Percentiles rank a stretch among this genome's conserved stretches.
Evolutionary conservation across 2,329 filamentous ascomycete species (phyloP).

Genomic region (Monascus ruber): DNA sequence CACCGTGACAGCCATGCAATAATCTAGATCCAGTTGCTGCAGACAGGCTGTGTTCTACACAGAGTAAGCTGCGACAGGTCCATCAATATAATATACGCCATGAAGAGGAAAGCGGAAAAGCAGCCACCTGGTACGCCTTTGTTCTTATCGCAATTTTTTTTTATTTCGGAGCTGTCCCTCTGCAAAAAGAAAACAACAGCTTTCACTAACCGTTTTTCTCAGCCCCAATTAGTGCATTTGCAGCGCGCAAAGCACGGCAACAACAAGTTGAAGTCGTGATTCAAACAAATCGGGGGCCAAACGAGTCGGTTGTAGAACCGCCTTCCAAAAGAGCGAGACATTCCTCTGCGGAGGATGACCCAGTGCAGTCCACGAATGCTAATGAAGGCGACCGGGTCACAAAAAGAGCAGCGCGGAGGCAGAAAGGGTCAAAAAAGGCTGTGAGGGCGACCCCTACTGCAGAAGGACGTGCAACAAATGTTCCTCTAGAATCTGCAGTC

Average conservation of each 20-base stretch:
- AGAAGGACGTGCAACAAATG: no score
- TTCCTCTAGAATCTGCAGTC: no score
- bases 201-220: constrained; percentile 6
- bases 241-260: constrained; percentile 31
- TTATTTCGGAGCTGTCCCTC: neutral
- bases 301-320: constrained; percentile 16
- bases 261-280: constrained; percentile 17
- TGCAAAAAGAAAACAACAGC: neutral
- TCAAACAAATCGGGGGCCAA: constrained; percentile 9
- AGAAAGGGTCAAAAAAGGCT: constrained; percentile 5
- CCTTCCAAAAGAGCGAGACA: constrained; percentile 24
- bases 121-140: constrained; percentile 20
- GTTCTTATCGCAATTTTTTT: neutral
- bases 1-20: no score
- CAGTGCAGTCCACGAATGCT: constrained; percentile 4
- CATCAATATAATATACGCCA: constrained; percentile 4
- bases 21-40: no score
- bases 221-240: constrained; percentile 32
- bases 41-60: neutral
- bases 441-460: neutral
- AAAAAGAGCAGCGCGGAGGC: constrained; percentile 10
- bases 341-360: constrained; percentile 13
- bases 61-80: neutral
- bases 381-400: constrained; percentile 8
- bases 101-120: constrained; percentile 31